These are phyloP conservation scores for Phytophthora nicotianae DNA, from an alignment of 352 stramenopile species.

Conservation along the genomic window DNA sequence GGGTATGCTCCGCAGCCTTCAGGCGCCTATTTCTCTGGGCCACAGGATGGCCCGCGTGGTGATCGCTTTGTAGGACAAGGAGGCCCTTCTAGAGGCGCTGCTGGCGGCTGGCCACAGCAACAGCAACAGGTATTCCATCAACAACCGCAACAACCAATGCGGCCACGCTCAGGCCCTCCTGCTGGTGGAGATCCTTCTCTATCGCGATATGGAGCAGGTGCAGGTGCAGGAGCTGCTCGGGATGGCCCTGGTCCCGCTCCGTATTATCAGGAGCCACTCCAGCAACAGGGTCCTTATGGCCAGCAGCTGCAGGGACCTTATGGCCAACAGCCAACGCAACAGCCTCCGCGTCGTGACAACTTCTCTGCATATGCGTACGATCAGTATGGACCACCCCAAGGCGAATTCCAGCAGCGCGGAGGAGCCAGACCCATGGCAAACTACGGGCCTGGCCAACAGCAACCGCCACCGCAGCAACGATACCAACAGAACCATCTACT, in stretches of 20 bases:
- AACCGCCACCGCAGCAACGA: conserved; percentile 30
- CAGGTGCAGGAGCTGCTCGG: conserved; percentile 18
- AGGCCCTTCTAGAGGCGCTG: conserved; percentile 40
- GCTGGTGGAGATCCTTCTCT: conserved; percentile 36
- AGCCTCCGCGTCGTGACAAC: conserved; percentile 25
- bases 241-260: conserved; percentile 15
- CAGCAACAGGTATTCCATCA: conserved; percentile 34
- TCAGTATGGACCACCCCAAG: conserved; percentile 36
- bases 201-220: conserved; percentile 39
- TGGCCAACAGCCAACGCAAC: conserved; percentile 26
- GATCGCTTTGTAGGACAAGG: conserved; percentile 48
- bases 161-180: conserved; percentile 29
- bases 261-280: conserved; percentile 40
- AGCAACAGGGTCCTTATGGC: conserved; percentile 29
- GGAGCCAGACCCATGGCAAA: conserved; percentile 27
- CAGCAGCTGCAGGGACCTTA: conserved; percentile 29
- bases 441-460: conserved; percentile 32
- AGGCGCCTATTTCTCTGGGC: conserved; percentile 32
- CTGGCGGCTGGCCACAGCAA: conserved; percentile 28
- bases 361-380: conserved; percentile 40
- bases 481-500: conserved; percentile 38
- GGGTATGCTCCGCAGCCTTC: conserved; percentile 27
- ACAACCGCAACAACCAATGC: conserved; percentile 26
- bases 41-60: conserved; percentile 27
- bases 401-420: conserved; percentile 39